These are phyloP conservation scores for Pseudonitzschia pungens DNA, from an alignment of 108 stramenopile species.

Conservation along the genomic window DNA sequence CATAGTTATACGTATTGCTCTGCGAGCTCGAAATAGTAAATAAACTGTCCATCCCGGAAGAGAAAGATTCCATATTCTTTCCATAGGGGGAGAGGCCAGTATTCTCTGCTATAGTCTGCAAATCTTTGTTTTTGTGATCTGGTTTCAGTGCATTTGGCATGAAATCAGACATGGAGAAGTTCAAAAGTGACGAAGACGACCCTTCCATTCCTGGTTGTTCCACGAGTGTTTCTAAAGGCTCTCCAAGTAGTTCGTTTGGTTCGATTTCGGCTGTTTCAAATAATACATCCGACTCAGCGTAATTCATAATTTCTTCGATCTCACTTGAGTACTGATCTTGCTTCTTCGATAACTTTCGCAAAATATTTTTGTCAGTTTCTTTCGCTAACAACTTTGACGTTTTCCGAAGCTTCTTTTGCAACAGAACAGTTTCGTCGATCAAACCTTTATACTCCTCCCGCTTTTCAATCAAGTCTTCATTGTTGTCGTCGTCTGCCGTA, in stretches of 20 bases:
- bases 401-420: conserved; percentile 12
- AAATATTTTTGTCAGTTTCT: conserved; percentile 4
- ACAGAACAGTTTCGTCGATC: background rate
- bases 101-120: background rate
- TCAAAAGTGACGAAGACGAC: conserved; percentile 1
- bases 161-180: conserved; percentile 20
- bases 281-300: conserved; percentile 14
- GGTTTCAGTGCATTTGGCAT: background rate
- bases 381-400: background rate
- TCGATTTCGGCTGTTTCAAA: conserved; percentile 17
- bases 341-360: conserved; percentile 9
- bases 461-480: conserved; percentile 15
- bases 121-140: background rate
- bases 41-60: background rate
- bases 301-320: conserved; percentile 18
- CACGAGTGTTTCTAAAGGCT: conserved; percentile 15
- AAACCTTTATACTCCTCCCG: conserved; percentile 11
- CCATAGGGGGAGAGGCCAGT: no score
- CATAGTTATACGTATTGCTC: conserved; percentile 6
- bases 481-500: conserved; percentile 4
- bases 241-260: conserved; percentile 18
- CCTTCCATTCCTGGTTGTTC: conserved; percentile 23
- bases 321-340: conserved; percentile 16
- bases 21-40: background rate
- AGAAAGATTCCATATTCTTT: background rate